These are phyloP conservation scores for Rhodofomes roseus DNA, from an alignment of 1,284 basidiomycete genomes.

Conservation along the genomic window DNA sequence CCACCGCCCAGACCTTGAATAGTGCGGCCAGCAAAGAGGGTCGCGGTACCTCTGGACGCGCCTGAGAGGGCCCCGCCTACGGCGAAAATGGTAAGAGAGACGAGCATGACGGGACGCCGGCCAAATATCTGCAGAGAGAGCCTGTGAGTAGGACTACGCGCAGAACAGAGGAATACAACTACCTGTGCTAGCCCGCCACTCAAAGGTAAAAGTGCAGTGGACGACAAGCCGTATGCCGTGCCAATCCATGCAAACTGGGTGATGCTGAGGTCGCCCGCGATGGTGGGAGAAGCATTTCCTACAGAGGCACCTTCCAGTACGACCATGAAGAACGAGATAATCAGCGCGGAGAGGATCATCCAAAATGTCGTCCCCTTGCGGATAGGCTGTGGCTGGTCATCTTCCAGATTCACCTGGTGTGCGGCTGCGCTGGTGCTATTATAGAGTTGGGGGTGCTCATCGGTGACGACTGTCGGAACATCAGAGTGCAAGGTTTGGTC, in stretches of 20 bases:
- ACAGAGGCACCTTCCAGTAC: slow-evolving; percentile 20
- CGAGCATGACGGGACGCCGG: slow-evolving; percentile 6
- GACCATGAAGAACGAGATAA: slow-evolving; percentile 9
- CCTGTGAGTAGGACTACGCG: neutral
- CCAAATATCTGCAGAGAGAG: slow-evolving; percentile 10
- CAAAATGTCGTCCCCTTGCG: slow-evolving; percentile 11
- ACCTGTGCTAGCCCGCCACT: slow-evolving; percentile 24
- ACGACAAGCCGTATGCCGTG: slow-evolving; percentile 24
- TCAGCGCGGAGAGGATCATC: slow-evolving; percentile 11
- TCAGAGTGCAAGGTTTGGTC: too few relatives aligned
- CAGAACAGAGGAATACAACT: too few relatives aligned
- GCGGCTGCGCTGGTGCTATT: too few relatives aligned
- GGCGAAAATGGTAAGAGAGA: slow-evolving; percentile 7
- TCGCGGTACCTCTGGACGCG: slow-evolving; percentile 36
- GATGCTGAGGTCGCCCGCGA: slow-evolving; percentile 26
- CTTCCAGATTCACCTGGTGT: too few relatives aligned
- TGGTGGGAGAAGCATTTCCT: slow-evolving; percentile 31
- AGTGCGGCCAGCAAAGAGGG: slow-evolving; percentile 36
- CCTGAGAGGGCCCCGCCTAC: slow-evolving; percentile 30
- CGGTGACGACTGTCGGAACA: too few relatives aligned
- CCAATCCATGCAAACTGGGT: slow-evolving; percentile 29
- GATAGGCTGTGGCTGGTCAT: neutral
- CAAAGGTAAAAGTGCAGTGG: slow-evolving; percentile 25
- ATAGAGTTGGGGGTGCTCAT: too few relatives aligned
- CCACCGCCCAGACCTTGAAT: slow-evolving; percentile 49